phyloP scores from a whole-genome alignment of 768 basidiomycete genomes.

The Galerina marginata region DNA sequence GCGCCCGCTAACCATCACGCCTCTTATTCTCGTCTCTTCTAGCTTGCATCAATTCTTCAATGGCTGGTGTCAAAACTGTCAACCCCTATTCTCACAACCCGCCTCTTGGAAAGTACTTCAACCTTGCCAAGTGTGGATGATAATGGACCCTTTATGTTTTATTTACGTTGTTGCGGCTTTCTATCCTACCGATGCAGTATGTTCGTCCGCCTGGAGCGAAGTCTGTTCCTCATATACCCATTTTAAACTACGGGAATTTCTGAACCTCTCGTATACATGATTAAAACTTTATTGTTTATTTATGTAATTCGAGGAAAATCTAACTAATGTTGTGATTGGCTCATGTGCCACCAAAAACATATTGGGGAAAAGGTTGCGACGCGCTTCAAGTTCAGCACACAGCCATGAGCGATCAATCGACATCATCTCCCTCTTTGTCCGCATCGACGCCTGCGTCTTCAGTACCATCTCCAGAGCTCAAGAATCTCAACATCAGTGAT shows the following conservation, averaged over 20 bases:
- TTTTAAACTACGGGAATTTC: neutral
- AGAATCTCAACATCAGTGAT: conserved; percentile 53
- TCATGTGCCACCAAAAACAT: conserved; percentile 1
- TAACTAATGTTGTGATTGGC: conserved; percentile 12
- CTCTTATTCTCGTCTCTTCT: conserved; percentile 18
- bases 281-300: conserved; percentile 4
- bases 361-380: conserved; percentile 10
- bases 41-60: conserved; percentile 76
- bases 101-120: conserved; percentile 70
- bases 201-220: conserved; percentile 1
- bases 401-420: conserved; percentile 40
- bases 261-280: neutral
- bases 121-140: conserved; percentile 50
- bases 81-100: conserved; percentile 48
- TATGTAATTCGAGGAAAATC: conserved; percentile 8
- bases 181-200: neutral
- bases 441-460: conserved; percentile 61
- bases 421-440: conserved; percentile 45
- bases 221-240: conserved; percentile 13
- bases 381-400: neutral
- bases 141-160: neutral
- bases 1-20: neutral
- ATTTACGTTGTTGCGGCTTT: neutral
- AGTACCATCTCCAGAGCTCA: conserved; percentile 62
- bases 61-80: conserved; percentile 69